Base-by-base conservation (phyloP, 371 early-diverging fungal genomes). In the Saksenaea oblongispora region DNA sequence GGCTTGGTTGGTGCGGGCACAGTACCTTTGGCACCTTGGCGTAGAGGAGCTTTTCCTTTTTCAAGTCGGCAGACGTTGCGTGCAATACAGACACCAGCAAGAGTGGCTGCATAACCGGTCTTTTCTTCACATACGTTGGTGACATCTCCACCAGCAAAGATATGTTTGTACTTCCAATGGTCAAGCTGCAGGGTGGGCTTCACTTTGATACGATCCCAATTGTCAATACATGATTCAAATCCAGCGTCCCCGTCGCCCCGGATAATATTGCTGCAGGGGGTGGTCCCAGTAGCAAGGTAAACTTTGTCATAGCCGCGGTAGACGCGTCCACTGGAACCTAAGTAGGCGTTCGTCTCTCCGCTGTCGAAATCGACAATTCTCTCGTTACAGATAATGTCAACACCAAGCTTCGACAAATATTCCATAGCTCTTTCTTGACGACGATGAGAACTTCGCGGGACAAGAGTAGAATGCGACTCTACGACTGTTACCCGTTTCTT, bases 81-180 rank as follows among this genome's bases (percentile, higher is more conserved):
- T 14, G 78, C 71, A 34, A 79, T 77, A 31, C 67, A 70, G 15
- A 75, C 74, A 34, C 75, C 78, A 37, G 74, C 82, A 31, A 82
- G 64, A 31, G 82, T 82, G 35, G 83, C 86, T 11, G 86, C 72
- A 27, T 80, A 80, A n/a, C 80, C 86, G 2, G 84, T 82, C 66
- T 84, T 83, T 67, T 85, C 84, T 61, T 85, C 86, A 34, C 70
- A 64, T 0, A 80, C 70, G 14, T 87, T 79, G 34, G 82, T 75
- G 53, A 87, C 85, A 60, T 89, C 90, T 3, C 90, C 90, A 2
- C 86, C 84, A 5, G 86, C 78, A 64, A 87, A 89, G 54, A 89
- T 84, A 62, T 86, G 78, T 2, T 74, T 66, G 47, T 82, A 80
- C 18, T 77, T 78, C 11, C 72, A 74, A 26, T 86, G 80, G 51